Evolutionary conservation across 148 eudicot species (phyloP), one percentile per base, ranked within the genome.

Genomic region (Talinum fruticosum): DNA sequence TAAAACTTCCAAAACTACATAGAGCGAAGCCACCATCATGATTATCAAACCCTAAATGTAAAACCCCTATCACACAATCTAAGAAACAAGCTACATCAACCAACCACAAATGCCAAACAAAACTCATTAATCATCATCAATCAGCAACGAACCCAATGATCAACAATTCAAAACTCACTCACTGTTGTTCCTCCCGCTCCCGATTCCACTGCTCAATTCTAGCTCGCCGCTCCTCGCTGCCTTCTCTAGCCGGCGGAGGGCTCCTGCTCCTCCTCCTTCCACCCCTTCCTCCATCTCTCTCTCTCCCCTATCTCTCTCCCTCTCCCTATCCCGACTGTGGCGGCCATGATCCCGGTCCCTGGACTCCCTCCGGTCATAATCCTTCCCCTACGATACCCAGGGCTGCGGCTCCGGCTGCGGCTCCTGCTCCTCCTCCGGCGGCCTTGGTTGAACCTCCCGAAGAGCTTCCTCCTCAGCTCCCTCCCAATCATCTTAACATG

Each of bases 401-500:
- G 90, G 68, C 90, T 86, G 74, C 83, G 75, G 41, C 92, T 89
- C 73, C 88, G 44, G 57, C 92, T 89, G 67, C 88, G 41, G 33
- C 84, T 78, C 35, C 72, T 54, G 1, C 85, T 75, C 53, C 82
- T 64, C 19, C 82, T 54, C 71, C 74, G 57, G 65, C 79, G 61
- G 6, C 73, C 54, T 26, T 54, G 75, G 28, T 75, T 45, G 64
- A 71, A 85, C 78, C 83, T 86, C 33, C 93, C 88, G 38, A 85
- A 89, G 21, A 89, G 76, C 78, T 79, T 74, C 85, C 85, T 81
- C 86, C 92, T 85, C 79, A 86, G 49, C 79, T 87, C 92, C 85
- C 89, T 85, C 70, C 89, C 87, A 66, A 89, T 89, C 87, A 82
- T 86, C 83, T 91, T 91, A 26, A 91, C 84, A 74, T 91, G 95